Evolutionary conservation across 768 basidiomycete genomes (phyloP), one percentile per base, ranked within the genome.

Genomic region (Pulveroboletus sp.): DNA sequence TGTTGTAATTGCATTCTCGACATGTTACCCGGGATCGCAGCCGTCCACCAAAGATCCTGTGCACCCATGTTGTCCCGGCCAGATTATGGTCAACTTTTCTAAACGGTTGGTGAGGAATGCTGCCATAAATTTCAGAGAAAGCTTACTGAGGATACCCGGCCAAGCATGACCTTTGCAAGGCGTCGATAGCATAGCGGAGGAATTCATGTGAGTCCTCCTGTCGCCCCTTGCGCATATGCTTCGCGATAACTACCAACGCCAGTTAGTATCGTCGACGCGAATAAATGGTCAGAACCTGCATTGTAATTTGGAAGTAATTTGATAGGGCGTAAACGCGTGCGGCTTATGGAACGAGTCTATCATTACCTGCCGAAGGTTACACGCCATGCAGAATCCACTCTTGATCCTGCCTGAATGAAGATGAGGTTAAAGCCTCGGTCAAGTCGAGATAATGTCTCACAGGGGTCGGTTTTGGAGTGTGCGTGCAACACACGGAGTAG

Each of bases 161-260:
- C 49, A 94, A 73, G 64, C 86, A 89, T 7, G 87, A 80, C 61
- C 84, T 88, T 68, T 98, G 96, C 46, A 98, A 69, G 26, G 85
- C 87, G 61, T 99, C 96, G 28, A 97, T 83, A 17, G 86, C 84
- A 68, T 94, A 96, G 30, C 96, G 84, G 43, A 99, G 82, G 63
- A 98, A 98, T 69, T 99, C 96, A 64, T 99, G 96, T 8, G 96
- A 84, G 66, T 99, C 96, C 64, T 99, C 96, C 67, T 99, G 96
- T 58, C 92, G 74, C n/a, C 91, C 93, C 69, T 73, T 80, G 37
- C 85, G 82, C 82, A 97, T 83, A 60, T 90, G 84, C 66, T 93
- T 93, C 14, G 93, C 93, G 51, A 98, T 93, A 8, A 75, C 93
- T 97, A 43, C 38, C 32, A 31, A 38, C n/a, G 30, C 48, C 31